Conservation (phyloP, 768 basidiomycete species). For the Termitomyces sp. region DNA sequence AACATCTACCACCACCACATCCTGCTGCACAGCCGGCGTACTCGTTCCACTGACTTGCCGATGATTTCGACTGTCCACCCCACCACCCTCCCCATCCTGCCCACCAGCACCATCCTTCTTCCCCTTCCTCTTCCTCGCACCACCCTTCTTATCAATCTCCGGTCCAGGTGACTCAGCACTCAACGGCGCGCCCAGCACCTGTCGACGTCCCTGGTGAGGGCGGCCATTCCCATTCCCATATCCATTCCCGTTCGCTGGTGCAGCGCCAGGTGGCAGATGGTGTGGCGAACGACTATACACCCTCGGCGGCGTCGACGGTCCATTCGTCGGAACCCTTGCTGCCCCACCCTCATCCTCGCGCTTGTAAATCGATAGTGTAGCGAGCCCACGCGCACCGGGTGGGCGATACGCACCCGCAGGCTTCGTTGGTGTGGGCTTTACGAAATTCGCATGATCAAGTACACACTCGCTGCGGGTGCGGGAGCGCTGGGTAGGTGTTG, state of each 20-base stretch:
- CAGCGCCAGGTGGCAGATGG: conserved; percentile 35
- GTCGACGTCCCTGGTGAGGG: conserved; percentile 31
- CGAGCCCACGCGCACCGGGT: conserved; percentile 85
- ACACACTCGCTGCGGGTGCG: conserved; percentile 55
- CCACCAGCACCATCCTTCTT: conserved; percentile 37
- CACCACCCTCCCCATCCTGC: conserved; percentile 32
- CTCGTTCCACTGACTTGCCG: conserved; percentile 11
- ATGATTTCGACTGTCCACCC: conserved; percentile 28
- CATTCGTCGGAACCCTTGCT: conserved; percentile 40
- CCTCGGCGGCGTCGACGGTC: conserved; percentile 56
- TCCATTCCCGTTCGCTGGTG: conserved; percentile 19
- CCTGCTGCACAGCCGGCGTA: conserved; percentile 9
- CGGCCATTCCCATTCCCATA: conserved; percentile 12
- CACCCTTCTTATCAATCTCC: conserved; percentile 26
- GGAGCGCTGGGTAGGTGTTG: conserved; percentile 64
- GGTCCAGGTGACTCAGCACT: conserved; percentile 33
- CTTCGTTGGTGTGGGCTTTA: conserved; percentile 49
- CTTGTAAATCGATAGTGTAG: conserved; percentile 85
- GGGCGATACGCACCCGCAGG: conserved; percentile 23
- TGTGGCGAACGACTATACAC: conserved; percentile 54
- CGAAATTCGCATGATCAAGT: conserved; percentile 34
- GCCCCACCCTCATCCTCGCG: conserved; percentile 86
- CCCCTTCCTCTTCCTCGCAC: conserved; percentile 33
- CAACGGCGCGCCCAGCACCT: conserved; percentile 70
- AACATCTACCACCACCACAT: conserved; percentile 13